Conservation (phyloP, 2,329 filamentous ascomycete species). For the Aspergillaceae sp. region DNA sequence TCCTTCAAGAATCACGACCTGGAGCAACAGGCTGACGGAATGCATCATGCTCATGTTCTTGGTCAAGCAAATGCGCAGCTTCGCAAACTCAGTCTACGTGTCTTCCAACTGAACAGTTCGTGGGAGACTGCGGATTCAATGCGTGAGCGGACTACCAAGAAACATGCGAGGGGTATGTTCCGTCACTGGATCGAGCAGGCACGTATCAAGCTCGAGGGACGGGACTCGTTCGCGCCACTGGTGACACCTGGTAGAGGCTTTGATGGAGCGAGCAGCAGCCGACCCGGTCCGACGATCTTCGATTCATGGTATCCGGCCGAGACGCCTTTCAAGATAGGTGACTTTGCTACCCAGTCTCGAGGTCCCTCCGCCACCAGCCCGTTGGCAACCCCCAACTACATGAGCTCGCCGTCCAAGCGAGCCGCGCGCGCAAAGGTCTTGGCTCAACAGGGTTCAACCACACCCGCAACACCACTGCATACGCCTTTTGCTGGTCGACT, state of each 20-base stretch:
- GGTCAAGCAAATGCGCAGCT: constrained; percentile 40
- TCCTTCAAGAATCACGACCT: constrained; percentile 26
- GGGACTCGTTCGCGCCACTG: constrained; percentile 22
- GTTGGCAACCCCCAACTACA: constrained; percentile 33
- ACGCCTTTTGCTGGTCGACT: constrained; percentile 38
- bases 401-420: constrained; percentile 40
- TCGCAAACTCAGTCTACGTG: constrained; percentile 49
- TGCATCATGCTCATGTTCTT: constrained; percentile 41
- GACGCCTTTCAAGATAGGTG: constrained; percentile 30
- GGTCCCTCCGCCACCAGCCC: constrained; percentile 22
- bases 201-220: constrained; percentile 20
- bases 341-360: constrained; percentile 25
- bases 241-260: constrained; percentile 15
- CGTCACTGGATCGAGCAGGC: constrained; percentile 47
- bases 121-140: constrained; percentile 47
- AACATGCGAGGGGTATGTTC: constrained; percentile 48
- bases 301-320: constrained; percentile 30
- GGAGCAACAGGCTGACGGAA: constrained; percentile 38
- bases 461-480: constrained; percentile 35
- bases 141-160: constrained; percentile 44
- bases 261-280: constrained; percentile 11
- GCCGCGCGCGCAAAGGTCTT: constrained; percentile 35
- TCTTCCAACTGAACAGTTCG: constrained; percentile 47
- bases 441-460: constrained; percentile 34
- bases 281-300: constrained; percentile 20